These are phyloP conservation scores for Gaeumannomyces tritici DNA, from an alignment of 2,329 filamentous ascomycete species.

Conservation along the genomic window DNA sequence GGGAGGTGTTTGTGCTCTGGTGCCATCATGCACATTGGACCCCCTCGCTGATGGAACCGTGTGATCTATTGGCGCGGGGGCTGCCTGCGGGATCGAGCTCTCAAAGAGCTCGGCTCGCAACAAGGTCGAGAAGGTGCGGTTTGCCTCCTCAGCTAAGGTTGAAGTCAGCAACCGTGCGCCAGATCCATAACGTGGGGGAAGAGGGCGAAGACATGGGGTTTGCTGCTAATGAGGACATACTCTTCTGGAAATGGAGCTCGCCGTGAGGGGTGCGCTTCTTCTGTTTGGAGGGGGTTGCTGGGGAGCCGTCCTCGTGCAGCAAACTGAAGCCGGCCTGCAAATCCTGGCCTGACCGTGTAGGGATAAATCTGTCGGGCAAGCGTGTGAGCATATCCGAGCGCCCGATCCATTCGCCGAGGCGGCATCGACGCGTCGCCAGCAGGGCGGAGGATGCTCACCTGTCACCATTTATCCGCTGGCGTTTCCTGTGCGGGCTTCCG, in stretches of 20 bases:
- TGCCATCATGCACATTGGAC: constrained; percentile 51
- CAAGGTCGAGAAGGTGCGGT: constrained; percentile 81
- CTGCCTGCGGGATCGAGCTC: constrained; percentile 72
- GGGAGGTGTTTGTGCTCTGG: constrained; percentile 73
- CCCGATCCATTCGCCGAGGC: not conserved
- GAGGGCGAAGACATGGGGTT: no score
- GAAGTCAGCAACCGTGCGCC: not conserved
- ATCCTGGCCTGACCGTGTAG: constrained; percentile 86
- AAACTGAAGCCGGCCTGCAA: constrained; percentile 87
- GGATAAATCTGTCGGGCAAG: constrained; percentile 65
- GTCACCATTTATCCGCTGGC: constrained; percentile 51
- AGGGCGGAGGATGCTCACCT: constrained; percentile 33
- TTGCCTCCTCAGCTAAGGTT: constrained; percentile 76
- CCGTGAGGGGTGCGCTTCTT: constrained; percentile 80
- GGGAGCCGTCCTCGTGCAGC: constrained; percentile 85
- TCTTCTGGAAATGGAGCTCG: constrained; percentile 89
- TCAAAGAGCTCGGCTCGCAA: constrained; percentile 91
- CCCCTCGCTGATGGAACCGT: constrained; percentile 39
- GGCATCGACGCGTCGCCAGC: not conserved
- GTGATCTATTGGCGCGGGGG: constrained; percentile 53
- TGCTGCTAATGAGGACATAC: constrained; percentile 38
- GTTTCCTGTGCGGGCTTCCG: constrained; percentile 47
- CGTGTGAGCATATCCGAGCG: constrained; percentile 2
- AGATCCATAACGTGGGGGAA: not conserved
- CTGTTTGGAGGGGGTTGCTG: constrained; percentile 77